Evolutionary conservation across 305 asterid species (phyloP), one percentile per base, ranked within the genome.

Genomic region (Rubia balearica): DNA sequence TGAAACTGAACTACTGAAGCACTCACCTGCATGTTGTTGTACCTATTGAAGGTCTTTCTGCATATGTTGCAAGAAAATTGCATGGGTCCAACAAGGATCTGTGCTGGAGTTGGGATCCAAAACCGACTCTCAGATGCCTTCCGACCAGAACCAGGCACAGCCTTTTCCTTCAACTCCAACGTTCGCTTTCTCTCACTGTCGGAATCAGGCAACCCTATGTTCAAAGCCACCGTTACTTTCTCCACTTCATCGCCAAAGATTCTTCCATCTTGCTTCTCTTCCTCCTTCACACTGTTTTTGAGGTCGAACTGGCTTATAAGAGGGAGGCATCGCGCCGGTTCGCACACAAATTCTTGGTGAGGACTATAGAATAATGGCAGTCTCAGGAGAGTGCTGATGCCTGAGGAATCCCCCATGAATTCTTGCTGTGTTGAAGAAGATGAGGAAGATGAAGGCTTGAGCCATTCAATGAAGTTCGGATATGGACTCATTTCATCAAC

Each of bases 21-120:
- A 81, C 84, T 71, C 8, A 91, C 98, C 98, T 92, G 97, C 97
- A 92, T 90, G 85, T 92, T 92, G 65, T 92, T 92, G 89, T 90
- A 92, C 83, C 97, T 86, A 76, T 87, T 92, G 85, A 92, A 92
- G 84, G 95, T 84, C 84, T 90, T 92, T 86, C 61, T 82, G 83
- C 98, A 92, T 53, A 92, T 87, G 75, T 79, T 75, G 80, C 98
- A 92, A 76, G 96, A 76, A 83, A 92, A 92, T 61, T 92, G 97
- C 96, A 89, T 89, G 49, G 97, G 95, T 17, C 98, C 98, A 38
- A 90, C 91, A 66, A 92, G 96, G 80, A 92, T 92, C 82, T 92
- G 98, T 0, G 97, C 81, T 68, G 93, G 88, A 46, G 96, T 88
- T 27, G 98, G 98, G 40, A 90, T 92, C 97, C 97, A 92, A 82